Conservation (phyloP, 1,284 basidiomycete species). For the Sanghuangporus baumii region DNA sequence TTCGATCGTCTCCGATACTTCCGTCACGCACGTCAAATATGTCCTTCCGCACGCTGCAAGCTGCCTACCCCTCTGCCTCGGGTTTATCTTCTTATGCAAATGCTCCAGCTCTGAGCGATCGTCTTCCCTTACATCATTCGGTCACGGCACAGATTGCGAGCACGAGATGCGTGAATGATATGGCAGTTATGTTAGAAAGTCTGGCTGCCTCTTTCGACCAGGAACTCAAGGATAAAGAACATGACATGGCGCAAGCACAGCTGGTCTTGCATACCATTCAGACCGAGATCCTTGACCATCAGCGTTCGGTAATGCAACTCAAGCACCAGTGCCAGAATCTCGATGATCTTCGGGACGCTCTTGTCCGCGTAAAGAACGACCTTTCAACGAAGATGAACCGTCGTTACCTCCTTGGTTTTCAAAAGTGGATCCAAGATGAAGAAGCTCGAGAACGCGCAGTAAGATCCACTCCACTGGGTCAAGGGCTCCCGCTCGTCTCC, state of each 20-base stretch:
- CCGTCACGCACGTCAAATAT: conserved; percentile 57
- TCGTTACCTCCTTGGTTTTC: conserved; percentile 82
- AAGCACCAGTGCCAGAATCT: conserved; percentile 66
- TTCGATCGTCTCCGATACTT: conserved; percentile 83
- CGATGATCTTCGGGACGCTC: conserved; percentile 51
- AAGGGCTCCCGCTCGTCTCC: conserved; percentile 33
- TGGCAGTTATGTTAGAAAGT: conserved; percentile 83
- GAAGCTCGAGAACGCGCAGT: conserved; percentile 66
- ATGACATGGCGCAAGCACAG: conserved; percentile 88
- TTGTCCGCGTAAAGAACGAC: conserved; percentile 62
- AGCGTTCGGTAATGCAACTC: conserved; percentile 69
- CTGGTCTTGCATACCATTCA: conserved; percentile 86
- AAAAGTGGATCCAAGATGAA: conserved; percentile 87
- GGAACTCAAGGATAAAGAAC: conserved; percentile 88
- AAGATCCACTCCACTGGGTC: conserved; percentile 50
- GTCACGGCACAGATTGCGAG: conserved; percentile 84
- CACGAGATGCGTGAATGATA: conserved; percentile 79
- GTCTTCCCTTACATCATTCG: conserved; percentile 79
- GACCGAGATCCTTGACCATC: conserved; percentile 87
- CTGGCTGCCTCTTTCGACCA: conserved; percentile 92
- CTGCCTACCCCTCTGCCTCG: conserved; percentile 39
- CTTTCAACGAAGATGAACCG: conserved; percentile 74
- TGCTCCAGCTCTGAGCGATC: conserved; percentile 47
- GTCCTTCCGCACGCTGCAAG: conserved; percentile 65
- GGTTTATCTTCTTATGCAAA: conserved; percentile 37